Base-by-base conservation (phyloP, 2,329 filamentous ascomycete genomes). In the Aciculosporium take region DNA sequence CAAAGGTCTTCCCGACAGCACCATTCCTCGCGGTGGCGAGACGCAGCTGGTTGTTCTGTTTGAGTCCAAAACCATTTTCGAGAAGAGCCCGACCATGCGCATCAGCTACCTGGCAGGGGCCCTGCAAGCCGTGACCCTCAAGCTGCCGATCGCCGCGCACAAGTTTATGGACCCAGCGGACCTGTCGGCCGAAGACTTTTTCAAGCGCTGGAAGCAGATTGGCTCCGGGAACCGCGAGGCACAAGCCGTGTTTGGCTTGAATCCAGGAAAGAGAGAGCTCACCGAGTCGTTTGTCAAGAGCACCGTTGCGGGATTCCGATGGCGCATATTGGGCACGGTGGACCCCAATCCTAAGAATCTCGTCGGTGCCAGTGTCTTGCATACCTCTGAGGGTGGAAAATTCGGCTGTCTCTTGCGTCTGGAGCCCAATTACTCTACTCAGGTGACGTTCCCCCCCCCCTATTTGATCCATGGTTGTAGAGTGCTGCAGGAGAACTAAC, bases 141-240 rank as follows among this genome's bases (percentile, higher is more conserved):
- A 93, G 59, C 71, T 98, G 4, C 91, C 91, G 0, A 75, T 98
- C 4, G 69, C 84, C 0, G 75, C 89, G 41, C 89, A 96, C 63
- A 94, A 95, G 59, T 98, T 94, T 56, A 95, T 96, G 87, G 88
- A 95, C 48, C 77, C 84, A 0, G 88, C 91, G 0, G 81, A 91
- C 43, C 68, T 98, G 30, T 76, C 76, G 6, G 78, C 81, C 0
- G 91, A 98, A 40, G 91, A 98, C 57, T 98, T 96, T 64, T 98
- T 98, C 74, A 95, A 93, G 69, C 74, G 93, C 39, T 98, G 91
- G 91, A 93, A 94, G 69, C 91, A 98, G 64, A 96, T 98, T 52
- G 91, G 91, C 10, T 86, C 84, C 5, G 76, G 77, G 2, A 81
- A 88, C 1, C 76, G 93, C 24, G 93, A 98, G 61, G 80, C 84